phyloP scores from a whole-genome alignment of 2,329 filamentous ascomycete genomes.

The Verticillium nonalfalfae region DNA sequence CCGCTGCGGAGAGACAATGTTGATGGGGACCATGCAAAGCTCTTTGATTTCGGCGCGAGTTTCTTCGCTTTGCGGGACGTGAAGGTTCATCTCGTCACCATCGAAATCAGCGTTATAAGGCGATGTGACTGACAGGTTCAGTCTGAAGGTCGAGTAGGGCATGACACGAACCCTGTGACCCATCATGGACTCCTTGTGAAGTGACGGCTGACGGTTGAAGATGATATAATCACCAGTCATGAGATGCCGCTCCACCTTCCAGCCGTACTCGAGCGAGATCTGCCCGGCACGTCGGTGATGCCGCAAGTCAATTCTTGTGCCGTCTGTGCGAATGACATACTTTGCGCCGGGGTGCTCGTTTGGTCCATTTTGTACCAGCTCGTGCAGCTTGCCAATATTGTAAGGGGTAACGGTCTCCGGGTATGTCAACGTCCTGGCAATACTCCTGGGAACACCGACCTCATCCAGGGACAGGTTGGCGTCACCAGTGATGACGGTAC shows the following conservation, averaged over 20 bases:
- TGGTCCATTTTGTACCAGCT: slow-evolving; percentile 86
- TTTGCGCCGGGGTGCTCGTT: slow-evolving; percentile 94
- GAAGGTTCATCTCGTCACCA: slow-evolving; percentile 99
- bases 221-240: slow-evolving; percentile 96
- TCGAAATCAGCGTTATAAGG: slow-evolving; percentile 99
- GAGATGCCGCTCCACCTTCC: slow-evolving; percentile 97
- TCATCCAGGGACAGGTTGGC: slow-evolving; percentile 95
- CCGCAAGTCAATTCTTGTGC: slow-evolving; percentile 88
- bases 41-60: slow-evolving; percentile 91
- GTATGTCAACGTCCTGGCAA: slow-evolving; percentile 88
- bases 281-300: slow-evolving; percentile 85
- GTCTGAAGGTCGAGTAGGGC: slow-evolving; percentile 97
- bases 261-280: slow-evolving; percentile 87
- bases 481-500: slow-evolving; percentile 99
- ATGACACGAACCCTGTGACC: slow-evolving; percentile 95
- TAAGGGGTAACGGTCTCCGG: slow-evolving; percentile 96
- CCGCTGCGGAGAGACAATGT: slow-evolving; percentile 96
- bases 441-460: slow-evolving; percentile 92
- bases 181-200: slow-evolving; percentile 99
- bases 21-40: slow-evolving; percentile 94
- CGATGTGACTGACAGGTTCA: slow-evolving; percentile 95
- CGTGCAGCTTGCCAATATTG: slow-evolving; percentile 89
- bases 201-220: slow-evolving; percentile 97
- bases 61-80: slow-evolving; percentile 97
- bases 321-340: slow-evolving; percentile 91